phyloP scores from a whole-genome alignment of 163 green algal genomes.

The Volvox carteri region DNA sequence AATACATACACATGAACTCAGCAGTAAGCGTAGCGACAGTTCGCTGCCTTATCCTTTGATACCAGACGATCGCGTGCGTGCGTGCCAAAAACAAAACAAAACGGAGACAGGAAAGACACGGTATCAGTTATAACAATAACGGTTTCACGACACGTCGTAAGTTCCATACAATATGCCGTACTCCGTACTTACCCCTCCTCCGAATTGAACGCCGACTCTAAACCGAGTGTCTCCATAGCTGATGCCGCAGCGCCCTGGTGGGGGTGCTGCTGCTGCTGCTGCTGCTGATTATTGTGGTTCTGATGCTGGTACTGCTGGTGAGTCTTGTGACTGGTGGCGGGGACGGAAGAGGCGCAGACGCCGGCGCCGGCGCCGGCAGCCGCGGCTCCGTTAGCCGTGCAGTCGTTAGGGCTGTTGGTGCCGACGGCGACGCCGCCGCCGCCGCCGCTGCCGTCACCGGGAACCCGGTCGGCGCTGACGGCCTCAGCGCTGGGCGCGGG shows the following conservation, averaged over 20 bases:
- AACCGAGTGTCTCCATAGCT: neutral
- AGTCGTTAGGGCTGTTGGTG: neutral
- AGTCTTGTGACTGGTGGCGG: too few species aligned
- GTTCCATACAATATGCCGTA: too few species aligned
- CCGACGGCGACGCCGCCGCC: neutral
- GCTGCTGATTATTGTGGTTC: neutral
- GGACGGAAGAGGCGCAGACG: too few species aligned
- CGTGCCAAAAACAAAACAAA: neutral
- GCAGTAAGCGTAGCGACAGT: neutral
- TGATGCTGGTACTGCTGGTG: neutral
- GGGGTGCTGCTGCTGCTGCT: neutral
- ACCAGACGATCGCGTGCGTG: neutral
- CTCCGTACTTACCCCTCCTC: conserved; percentile 23
- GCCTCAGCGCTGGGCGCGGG: neutral
- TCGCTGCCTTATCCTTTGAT: neutral
- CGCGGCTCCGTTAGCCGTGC: neutral
- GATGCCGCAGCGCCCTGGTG: neutral
- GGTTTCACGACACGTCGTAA: too few species aligned
- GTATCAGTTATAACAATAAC: neutral
- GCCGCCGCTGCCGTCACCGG: too few species aligned
- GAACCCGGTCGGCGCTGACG: neutral
- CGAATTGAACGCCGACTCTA: conserved; percentile 11
- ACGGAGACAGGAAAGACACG: neutral
- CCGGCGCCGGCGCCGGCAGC: too few species aligned
- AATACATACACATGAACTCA: neutral